Conservation (phyloP, 352 stramenopile species). For the Globisporangium yorkense region DNA sequence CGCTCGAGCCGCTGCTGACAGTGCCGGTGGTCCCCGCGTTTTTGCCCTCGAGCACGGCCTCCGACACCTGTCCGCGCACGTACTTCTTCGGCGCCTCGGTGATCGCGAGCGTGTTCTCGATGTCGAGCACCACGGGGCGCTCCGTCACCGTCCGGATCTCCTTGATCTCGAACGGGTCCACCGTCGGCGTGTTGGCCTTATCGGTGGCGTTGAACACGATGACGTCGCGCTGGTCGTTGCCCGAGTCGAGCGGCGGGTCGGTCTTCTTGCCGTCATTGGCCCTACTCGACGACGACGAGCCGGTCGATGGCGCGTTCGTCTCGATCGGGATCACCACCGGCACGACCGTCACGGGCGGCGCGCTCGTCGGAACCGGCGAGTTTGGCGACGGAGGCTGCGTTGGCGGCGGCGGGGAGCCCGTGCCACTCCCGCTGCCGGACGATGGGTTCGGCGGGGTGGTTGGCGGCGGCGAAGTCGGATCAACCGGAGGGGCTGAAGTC, state of each 20-base stretch:
- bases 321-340: constrained; percentile 30
- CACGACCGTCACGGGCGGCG: constrained; percentile 16
- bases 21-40: neutral
- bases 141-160: constrained; percentile 23
- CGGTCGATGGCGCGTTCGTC: constrained; percentile 20
- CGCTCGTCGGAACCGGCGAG: constrained; percentile 10
- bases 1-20: constrained; percentile 14
- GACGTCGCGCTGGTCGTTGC: constrained; percentile 40
- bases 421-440: neutral
- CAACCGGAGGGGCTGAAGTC: neutral
- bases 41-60: constrained; percentile 1
- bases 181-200: constrained; percentile 17
- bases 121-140: constrained; percentile 46
- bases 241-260: constrained; percentile 17
- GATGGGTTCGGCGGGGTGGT: neutral
- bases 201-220: constrained; percentile 36
- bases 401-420: constrained; percentile 15
- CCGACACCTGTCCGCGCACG: constrained; percentile 27
- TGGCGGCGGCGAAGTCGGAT: neutral
- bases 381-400: constrained; percentile 6
- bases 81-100: constrained; percentile 37
- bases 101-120: constrained; percentile 19
- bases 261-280: constrained; percentile 16
- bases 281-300: constrained; percentile 4
- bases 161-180: constrained; percentile 52